Conservation (phyloP, 225 moss, liverwort and hornwort species). For the Straminergon stramineum region DNA sequence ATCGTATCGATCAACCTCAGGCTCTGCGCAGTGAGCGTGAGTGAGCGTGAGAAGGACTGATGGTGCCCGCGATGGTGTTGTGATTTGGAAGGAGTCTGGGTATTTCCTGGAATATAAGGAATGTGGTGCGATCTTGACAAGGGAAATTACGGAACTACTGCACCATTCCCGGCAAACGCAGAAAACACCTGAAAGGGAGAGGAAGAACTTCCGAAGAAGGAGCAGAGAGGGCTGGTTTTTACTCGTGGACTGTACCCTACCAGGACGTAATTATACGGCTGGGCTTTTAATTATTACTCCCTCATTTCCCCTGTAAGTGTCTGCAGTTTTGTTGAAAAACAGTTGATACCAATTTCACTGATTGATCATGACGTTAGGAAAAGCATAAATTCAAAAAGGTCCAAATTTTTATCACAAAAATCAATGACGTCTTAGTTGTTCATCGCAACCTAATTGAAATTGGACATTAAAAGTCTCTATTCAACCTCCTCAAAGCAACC, state of each 20-base stretch:
- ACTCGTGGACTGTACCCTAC: neutral
- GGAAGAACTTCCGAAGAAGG: neutral
- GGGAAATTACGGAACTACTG: neutral
- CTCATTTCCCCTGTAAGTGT: neutral
- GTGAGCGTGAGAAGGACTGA: neutral
- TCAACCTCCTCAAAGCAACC: neutral
- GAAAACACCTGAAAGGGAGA: neutral
- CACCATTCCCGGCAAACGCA: neutral
- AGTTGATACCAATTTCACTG: neutral
- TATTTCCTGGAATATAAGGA: neutral
- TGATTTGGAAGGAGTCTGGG: neutral
- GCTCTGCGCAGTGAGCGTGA: neutral
- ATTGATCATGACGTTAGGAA: neutral
- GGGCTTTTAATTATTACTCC: neutral
- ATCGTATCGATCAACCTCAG: neutral
- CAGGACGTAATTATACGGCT: neutral
- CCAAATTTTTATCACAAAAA: neutral
- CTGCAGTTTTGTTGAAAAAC: neutral
- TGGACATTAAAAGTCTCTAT: neutral
- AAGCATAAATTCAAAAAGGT: neutral
- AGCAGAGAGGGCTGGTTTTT: neutral
- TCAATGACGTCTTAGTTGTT: neutral
- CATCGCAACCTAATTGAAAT: neutral
- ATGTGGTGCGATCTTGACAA: neutral
- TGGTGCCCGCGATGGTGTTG: neutral